Conservation (phyloP, 345 rosid species). For the Camelina sativa region DNA sequence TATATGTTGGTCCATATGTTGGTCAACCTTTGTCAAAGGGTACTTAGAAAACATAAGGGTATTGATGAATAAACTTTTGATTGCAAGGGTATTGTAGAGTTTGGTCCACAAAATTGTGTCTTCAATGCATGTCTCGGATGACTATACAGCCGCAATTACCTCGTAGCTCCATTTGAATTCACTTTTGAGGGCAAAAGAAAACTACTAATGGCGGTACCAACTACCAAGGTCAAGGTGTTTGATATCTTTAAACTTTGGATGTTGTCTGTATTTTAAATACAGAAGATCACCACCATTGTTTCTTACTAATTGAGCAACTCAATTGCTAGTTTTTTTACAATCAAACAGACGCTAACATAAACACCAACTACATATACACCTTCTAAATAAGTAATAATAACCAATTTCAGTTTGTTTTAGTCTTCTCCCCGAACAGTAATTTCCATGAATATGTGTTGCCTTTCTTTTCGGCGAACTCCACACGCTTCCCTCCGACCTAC, state of each 20-base stretch:
- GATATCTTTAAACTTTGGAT: too few relatives aligned
- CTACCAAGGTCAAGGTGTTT: too few relatives aligned
- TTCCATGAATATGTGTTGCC: slow-evolving; percentile 76
- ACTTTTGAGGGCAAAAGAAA: slow-evolving; percentile 2
- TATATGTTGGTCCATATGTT: too few relatives aligned
- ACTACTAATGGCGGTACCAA: background rate
- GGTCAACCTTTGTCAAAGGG: too few relatives aligned
- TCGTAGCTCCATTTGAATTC: slow-evolving; percentile 19
- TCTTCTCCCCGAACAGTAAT: slow-evolving; percentile 71
- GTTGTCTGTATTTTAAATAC: background rate
- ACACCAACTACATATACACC: background rate
- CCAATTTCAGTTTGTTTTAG: slow-evolving; percentile 57
- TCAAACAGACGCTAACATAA: slow-evolving; percentile 3
- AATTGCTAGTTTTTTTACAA: background rate
- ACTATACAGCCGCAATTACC: slow-evolving; percentile 26
- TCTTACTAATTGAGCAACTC: background rate
- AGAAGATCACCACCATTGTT: background rate
- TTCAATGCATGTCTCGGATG: slow-evolving; percentile 3
- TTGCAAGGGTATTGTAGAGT: too few relatives aligned
- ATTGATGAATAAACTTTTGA: too few relatives aligned
- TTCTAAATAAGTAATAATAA: background rate
- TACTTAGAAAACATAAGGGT: too few relatives aligned
- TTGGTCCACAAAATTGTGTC: too few relatives aligned
- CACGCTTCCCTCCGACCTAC: slow-evolving; percentile 80
- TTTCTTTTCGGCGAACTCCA: slow-evolving; percentile 74